These are phyloP conservation scores for Malus sieversii DNA, from an alignment of 306 rosid genomes.

Conservation along the genomic window DNA sequence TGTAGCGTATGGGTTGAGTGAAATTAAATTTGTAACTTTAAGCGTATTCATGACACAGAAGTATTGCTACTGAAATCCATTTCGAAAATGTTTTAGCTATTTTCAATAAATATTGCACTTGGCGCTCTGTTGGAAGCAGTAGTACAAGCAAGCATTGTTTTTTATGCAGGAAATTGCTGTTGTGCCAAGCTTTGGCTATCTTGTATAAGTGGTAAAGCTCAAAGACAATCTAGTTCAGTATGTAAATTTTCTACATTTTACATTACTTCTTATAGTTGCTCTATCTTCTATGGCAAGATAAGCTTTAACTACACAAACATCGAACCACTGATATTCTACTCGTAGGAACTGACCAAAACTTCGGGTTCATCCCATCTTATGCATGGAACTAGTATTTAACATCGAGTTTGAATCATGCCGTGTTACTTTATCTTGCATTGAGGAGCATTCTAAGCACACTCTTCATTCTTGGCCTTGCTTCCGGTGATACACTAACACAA, in stretches of 20 bases:
- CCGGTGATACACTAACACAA: constrained; percentile 57
- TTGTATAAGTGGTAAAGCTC: background rate
- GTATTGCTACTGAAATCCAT: background rate
- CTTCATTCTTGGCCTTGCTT: constrained; percentile 87
- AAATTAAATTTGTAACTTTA: background rate
- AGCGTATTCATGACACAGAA: background rate
- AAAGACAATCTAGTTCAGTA: background rate
- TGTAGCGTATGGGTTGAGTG: background rate
- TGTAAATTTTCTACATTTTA: background rate
- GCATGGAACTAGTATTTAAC: background rate
- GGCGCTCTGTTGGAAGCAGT: background rate
- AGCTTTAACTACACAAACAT: background rate
- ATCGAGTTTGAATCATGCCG: background rate
- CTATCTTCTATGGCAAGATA: background rate
- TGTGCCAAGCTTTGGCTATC: background rate
- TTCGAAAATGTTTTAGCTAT: background rate
- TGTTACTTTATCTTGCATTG: constrained; percentile 45
- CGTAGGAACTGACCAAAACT: background rate
- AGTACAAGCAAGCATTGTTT: background rate
- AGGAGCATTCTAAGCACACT: constrained; percentile 67
- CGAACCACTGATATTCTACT: background rate
- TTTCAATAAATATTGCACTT: background rate
- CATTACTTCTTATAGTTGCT: background rate
- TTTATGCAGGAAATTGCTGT: background rate
- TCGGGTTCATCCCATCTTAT: background rate